Base-by-base conservation (phyloP, 139 green algal species). In the Ettlia oleoabundans region DNA sequence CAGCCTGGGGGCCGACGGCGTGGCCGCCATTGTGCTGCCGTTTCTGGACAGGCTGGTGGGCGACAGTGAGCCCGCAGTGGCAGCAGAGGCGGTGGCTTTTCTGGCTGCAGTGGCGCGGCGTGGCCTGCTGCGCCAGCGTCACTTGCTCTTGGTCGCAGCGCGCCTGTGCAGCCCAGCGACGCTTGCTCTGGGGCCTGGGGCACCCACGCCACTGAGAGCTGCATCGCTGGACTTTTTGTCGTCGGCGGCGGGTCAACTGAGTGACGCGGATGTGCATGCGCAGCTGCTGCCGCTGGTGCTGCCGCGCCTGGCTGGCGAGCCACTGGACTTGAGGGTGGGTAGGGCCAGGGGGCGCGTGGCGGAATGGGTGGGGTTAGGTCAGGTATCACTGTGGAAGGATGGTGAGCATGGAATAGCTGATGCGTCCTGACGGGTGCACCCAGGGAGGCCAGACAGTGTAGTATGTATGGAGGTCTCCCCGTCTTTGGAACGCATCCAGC, bases 1-100 rank as follows among this genome's bases (percentile, higher is more conserved):
- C 41, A 73, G 62, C 52, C 66, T 90, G 61, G 92, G 92, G 21
- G 55, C 80, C 3, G 87, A 91, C 58, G 91, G 85, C 32, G 70
- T 98, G 62, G 94, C 96, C n/a, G 89, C 91, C 41, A 98, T 98
- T 82, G 82, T 99, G 75, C 87, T 98, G 51, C 96, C 96, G 0
- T 98, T 95, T 85, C 72, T 98, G 33, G 96, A 98, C 55, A 92
- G 95, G 80, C 91, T 94, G 18, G 85, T 97, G 78, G 64, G 71
- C 5, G 93, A 96, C 82, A 55, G 77, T 0, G 80, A 95, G 79
- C 70, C 90, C 1, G 63, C 88, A 0, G 95, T 96, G 30, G 87
- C 94, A 52, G 86, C 80, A 1, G 87, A 91, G 42, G 93, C 94
- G 4, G 72, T 97, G 38, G 66, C 83, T 47, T 95, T 95, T 84